phyloP scores from a whole-genome alignment of 1,139 yeast species.

The Debaryomyces sp. region DNA sequence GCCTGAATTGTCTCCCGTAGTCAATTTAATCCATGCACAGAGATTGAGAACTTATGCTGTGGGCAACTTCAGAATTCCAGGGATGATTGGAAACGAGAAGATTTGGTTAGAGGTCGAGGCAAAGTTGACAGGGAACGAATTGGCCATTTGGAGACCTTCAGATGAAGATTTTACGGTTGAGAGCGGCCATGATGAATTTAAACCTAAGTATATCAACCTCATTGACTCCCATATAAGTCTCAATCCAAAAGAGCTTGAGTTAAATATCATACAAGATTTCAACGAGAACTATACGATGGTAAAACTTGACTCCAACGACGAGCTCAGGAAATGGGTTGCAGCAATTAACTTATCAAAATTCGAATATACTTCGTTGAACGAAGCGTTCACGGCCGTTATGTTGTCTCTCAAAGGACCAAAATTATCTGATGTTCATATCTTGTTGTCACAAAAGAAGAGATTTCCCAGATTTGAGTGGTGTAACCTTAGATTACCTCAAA shows the following conservation, averaged over 20 bases:
- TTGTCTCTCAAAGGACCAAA: conserved; percentile 56
- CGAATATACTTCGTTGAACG: conserved; percentile 54
- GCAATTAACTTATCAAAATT: conserved; percentile 50
- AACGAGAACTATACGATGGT: conserved; percentile 35
- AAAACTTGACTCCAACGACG: conserved; percentile 33
- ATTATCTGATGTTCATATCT: conserved; percentile 55
- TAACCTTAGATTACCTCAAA: conserved; percentile 56
- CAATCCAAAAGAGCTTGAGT: conserved; percentile 22
- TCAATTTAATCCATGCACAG: conserved; percentile 46
- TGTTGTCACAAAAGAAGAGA: conserved; percentile 50
- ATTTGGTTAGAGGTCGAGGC: conserved; percentile 45
- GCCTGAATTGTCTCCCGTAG: conserved; percentile 43
- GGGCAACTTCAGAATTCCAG: conserved; percentile 34
- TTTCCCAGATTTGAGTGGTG: conserved; percentile 57
- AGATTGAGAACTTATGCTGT: conserved; percentile 40
- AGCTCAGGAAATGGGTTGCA: conserved; percentile 47
- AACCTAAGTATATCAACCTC: conserved; percentile 52
- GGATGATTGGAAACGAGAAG: conserved; percentile 19
- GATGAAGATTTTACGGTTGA: conserved; percentile 25
- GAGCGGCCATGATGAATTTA: conserved; percentile 33
- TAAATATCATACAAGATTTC: conserved; percentile 38
- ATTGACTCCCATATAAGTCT: conserved; percentile 45
- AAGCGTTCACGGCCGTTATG: conserved; percentile 59
- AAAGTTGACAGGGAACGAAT: conserved; percentile 54
- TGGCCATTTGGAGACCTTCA: conserved; percentile 49